Evolutionary conservation across 2,329 filamentous ascomycete species (phyloP).

Genomic region (Diplodia scrobiculata): DNA sequence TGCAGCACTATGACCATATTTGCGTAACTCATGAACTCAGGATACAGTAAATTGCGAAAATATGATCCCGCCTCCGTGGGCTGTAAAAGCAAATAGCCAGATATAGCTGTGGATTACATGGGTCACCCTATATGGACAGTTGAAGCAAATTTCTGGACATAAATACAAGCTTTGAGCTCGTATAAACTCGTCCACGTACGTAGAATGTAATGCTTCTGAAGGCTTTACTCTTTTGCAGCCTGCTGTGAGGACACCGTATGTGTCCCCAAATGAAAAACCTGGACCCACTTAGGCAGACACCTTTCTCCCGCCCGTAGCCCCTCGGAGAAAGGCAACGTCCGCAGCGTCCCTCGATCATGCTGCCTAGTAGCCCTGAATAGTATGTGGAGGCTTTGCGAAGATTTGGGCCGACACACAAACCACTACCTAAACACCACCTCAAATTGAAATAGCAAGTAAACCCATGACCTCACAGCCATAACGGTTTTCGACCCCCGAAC

Average conservation of each 20-base stretch:
- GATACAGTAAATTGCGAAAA: too few species aligned
- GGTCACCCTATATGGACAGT: too few species aligned
- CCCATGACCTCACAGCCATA: neutral
- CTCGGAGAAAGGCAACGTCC: neutral
- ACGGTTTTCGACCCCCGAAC: neutral
- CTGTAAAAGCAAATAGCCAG: too few species aligned
- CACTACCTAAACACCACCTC: neutral
- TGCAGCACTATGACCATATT: neutral
- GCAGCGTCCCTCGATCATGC: neutral
- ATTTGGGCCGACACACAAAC: neutral
- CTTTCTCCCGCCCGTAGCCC: neutral
- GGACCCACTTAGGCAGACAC: neutral
- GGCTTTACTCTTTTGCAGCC: too few species aligned
- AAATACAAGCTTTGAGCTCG: too few species aligned
- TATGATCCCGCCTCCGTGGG: too few species aligned
- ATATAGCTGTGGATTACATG: too few species aligned
- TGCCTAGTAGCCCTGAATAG: too few species aligned
- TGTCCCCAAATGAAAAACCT: neutral
- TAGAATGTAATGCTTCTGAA: too few species aligned
- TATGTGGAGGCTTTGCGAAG: neutral
- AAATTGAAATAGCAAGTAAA: neutral
- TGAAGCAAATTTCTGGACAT: too few species aligned
- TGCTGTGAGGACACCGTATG: too few species aligned
- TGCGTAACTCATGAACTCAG: neutral
- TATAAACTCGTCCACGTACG: too few species aligned